Evolutionary conservation across 371 early-diverging fungal species (phyloP).

Genomic region (Apophysomyces sp.): DNA sequence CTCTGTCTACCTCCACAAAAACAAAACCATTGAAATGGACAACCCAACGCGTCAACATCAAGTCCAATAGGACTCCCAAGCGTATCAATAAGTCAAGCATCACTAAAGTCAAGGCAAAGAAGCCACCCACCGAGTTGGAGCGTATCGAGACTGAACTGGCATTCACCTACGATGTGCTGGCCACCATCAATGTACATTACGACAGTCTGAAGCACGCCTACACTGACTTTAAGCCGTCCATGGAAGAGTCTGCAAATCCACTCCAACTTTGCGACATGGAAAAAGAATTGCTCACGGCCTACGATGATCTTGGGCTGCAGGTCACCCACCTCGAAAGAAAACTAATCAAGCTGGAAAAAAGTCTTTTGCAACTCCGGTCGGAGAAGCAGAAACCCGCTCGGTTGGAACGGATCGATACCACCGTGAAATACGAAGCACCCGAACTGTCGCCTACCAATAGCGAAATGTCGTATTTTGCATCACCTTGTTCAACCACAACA

Average conservation of each 20-base stretch:
- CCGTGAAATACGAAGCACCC: neutral
- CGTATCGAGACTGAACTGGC: slow-evolving; percentile 35
- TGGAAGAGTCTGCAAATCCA: slow-evolving; percentile 25
- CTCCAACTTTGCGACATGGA: slow-evolving; percentile 44
- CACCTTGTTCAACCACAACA: neutral
- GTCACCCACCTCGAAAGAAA: slow-evolving; percentile 38
- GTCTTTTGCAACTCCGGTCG: neutral
- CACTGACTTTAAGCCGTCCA: slow-evolving; percentile 18
- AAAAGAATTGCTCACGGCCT: slow-evolving; percentile 46
- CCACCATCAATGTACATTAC: slow-evolving; percentile 42
- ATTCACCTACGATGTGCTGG: slow-evolving; percentile 36
- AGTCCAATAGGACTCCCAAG: neutral
- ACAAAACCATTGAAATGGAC: neutral
- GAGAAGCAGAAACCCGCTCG: neutral
- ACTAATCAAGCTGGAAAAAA: slow-evolving; percentile 32
- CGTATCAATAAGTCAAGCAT: neutral
- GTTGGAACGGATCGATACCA: neutral
- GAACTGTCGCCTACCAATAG: neutral
- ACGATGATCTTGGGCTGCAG: slow-evolving; percentile 45
- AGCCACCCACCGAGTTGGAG: neutral
- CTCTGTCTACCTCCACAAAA: neutral
- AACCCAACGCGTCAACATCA: neutral
- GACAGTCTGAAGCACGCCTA: slow-evolving; percentile 43
- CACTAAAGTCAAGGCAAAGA: neutral
- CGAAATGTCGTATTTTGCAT: neutral